These are phyloP conservation scores for Beverwykella pulmonaria DNA, from an alignment of 495 filamentous ascomycete genomes.

Conservation along the genomic window DNA sequence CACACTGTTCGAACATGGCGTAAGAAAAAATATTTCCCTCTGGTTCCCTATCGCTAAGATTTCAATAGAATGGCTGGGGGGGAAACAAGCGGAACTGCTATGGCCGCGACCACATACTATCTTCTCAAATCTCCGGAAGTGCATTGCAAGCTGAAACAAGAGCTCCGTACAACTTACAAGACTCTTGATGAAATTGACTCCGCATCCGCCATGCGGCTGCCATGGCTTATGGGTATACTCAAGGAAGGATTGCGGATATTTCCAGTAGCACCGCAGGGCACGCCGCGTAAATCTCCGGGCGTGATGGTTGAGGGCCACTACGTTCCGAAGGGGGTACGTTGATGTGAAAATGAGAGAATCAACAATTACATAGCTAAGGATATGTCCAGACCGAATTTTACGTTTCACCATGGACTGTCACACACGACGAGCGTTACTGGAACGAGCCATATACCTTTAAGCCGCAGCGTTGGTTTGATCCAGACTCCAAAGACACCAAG, in stretches of 20 bases:
- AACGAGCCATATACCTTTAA: neutral
- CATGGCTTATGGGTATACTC: neutral
- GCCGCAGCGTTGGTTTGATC: neutral
- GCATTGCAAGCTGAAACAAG: neutral
- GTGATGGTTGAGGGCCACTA: neutral
- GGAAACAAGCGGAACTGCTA: neutral
- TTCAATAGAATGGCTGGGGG: neutral
- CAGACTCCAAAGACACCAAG: constrained; percentile 3
- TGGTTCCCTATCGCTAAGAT: too few relatives aligned
- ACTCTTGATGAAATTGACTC: too few relatives aligned
- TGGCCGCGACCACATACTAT: neutral
- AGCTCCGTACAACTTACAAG: neutral
- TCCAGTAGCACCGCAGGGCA: neutral
- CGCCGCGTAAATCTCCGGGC: neutral
- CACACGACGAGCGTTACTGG: neutral
- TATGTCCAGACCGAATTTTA: neutral
- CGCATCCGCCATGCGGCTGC: neutral
- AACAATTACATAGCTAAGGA: too few relatives aligned
- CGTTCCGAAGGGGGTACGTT: neutral
- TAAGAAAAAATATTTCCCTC: too few relatives aligned
- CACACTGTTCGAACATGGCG: too few relatives aligned
- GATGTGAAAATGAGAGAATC: too few relatives aligned
- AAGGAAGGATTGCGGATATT: neutral
- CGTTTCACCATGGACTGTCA: neutral
- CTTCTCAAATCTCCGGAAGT: neutral